These are phyloP conservation scores for Stephania cephalantha DNA, from an alignment of 164 flowering plant genomes.

Conservation along the genomic window DNA sequence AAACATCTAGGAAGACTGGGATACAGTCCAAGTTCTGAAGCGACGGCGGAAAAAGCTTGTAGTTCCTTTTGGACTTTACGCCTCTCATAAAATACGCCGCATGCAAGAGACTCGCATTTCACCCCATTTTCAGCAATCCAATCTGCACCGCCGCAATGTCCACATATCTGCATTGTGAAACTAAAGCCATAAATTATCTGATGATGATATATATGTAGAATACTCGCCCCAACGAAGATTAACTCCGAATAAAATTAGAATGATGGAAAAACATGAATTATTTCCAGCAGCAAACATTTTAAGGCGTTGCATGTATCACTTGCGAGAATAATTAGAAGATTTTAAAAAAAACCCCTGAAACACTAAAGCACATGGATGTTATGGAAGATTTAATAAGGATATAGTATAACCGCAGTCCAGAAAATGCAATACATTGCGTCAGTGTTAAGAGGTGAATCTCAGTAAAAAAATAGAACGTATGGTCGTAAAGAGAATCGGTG, in stretches of 20 bases:
- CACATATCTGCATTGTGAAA: conserved; percentile 56
- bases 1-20: conserved; percentile 44
- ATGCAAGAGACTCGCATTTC: conserved; percentile 85
- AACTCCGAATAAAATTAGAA: not conserved
- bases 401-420: too few species aligned
- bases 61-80: conserved; percentile 83
- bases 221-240: not conserved
- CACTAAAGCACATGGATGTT: not conserved
- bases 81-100: conserved; percentile 80
- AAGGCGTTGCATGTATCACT: not conserved
- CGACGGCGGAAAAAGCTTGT: conserved; percentile 45
- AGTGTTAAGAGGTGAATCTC: not conserved
- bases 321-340: not conserved
- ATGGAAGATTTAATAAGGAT: not conserved
- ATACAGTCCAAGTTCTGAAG: conserved; percentile 50
- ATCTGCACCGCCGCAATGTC: conserved; percentile 91
- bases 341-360: not conserved
- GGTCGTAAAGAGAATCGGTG: not conserved
- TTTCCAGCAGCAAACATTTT: not conserved
- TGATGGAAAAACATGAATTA: not conserved
- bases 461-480: not conserved
- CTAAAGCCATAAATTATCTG: not conserved
- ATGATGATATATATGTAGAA: not conserved
- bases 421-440: not conserved
- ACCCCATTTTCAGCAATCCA: conserved; percentile 73